Percentiles rank a stretch among this genome's conserved stretches.
Conservation (phyloP, 176 grass and related monocot genomes). For the Stipa capillata region DNA sequence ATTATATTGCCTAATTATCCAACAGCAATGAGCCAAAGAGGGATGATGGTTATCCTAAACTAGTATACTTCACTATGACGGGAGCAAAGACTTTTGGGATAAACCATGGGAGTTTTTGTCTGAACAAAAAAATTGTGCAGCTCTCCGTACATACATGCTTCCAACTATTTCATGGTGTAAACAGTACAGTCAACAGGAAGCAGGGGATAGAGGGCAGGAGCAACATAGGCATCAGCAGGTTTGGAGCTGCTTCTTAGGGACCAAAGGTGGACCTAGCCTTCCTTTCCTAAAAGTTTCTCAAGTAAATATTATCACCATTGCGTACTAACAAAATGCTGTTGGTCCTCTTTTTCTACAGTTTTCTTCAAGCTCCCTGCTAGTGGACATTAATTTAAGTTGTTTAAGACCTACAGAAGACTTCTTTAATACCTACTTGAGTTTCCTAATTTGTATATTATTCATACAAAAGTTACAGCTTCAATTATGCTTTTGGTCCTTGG, state of each 20-base stretch:
- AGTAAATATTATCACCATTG: neutral
- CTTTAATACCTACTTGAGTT: neutral
- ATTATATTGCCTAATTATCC: too few species aligned
- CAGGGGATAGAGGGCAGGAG: too few species aligned
- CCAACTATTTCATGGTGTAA: too few species aligned
- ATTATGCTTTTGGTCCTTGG: neutral
- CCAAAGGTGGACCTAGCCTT: neutral
- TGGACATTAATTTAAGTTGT: neutral
- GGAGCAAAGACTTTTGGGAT: neutral
- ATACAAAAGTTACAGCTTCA: neutral
- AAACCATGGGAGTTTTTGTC: neutral
- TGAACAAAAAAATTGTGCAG: neutral
- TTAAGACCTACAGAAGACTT: neutral
- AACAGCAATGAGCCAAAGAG: conserved; percentile 15
- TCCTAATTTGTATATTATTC: neutral
- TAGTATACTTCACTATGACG: neutral
- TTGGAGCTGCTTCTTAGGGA: neutral
- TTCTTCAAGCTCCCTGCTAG: neutral
- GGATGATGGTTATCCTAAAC: neutral
- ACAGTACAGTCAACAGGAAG: too few species aligned
- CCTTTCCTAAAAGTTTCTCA: neutral
- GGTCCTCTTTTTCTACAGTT: neutral
- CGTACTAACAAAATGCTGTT: neutral
- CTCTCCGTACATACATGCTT: too few species aligned
- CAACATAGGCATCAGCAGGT: neutral